A percentile compares a stretch with the other conserved stretches of the same genome.
phyloP scores from a whole-genome alignment of 306 rosid species.

The Cucumis hystrix region DNA sequence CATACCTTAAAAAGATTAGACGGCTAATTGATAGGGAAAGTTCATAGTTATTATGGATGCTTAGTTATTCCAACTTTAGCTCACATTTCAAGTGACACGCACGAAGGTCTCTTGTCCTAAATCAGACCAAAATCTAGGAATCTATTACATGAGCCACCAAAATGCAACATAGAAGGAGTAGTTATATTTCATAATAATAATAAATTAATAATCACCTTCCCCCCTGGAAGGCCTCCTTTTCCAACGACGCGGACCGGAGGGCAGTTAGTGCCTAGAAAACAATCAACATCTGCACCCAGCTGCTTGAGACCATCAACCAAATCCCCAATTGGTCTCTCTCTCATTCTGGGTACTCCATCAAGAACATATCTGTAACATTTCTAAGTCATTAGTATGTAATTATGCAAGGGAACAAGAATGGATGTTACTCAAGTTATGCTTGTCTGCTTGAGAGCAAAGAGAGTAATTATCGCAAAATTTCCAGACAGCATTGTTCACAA shows the following conservation, averaged over 20 bases:
- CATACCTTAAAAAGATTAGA: background rate
- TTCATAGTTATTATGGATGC: background rate
- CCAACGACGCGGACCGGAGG: constrained; percentile 92
- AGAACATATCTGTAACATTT: constrained; percentile 63
- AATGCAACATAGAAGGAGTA: background rate
- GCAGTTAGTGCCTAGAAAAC: constrained; percentile 87
- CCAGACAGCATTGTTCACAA: background rate
- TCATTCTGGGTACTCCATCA: constrained; percentile 98
- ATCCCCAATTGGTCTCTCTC: constrained; percentile 98
- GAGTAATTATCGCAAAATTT: background rate
- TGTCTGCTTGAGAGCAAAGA: background rate
- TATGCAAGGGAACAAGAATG: background rate
- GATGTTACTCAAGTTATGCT: background rate
- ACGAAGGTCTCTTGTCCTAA: background rate
- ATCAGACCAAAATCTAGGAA: background rate
- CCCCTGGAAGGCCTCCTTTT: constrained; percentile 98
- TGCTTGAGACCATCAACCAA: constrained; percentile 89
- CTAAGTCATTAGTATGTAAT: background rate
- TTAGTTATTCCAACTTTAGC: background rate
- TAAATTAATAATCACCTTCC: constrained; percentile 48
- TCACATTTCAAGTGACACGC: background rate
- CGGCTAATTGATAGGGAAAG: background rate
- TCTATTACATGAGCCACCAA: background rate
- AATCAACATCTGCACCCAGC: constrained; percentile 92
- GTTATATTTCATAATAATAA: background rate